phyloP scores from a whole-genome alignment of 2,329 filamentous ascomycete species.

The Neofusicoccum parvum region DNA sequence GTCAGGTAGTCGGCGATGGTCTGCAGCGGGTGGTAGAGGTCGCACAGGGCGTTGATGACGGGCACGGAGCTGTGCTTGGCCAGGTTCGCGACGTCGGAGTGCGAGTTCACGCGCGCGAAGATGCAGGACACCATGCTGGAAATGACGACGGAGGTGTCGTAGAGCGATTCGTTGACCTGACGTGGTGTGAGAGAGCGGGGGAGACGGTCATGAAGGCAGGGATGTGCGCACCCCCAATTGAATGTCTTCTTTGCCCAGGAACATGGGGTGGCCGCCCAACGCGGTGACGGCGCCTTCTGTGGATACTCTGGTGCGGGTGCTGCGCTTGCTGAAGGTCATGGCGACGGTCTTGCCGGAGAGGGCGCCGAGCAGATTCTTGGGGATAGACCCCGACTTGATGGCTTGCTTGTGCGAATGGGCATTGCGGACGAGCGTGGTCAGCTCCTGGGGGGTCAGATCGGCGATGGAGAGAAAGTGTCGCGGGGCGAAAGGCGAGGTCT shows the following conservation, averaged over 20 bases:
- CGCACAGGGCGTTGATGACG: slow-evolving; percentile 67
- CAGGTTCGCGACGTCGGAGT: slow-evolving; percentile 51
- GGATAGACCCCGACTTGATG: slow-evolving; percentile 70
- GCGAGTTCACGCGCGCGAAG: slow-evolving; percentile 55
- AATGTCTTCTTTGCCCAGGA: slow-evolving; percentile 92
- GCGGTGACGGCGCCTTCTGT: slow-evolving; percentile 88
- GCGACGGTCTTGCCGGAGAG: slow-evolving; percentile 81
- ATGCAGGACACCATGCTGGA: slow-evolving; percentile 66
- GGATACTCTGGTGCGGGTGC: slow-evolving; percentile 88
- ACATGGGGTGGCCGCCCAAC: slow-evolving; percentile 94
- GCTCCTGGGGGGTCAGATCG: slow-evolving; percentile 78
- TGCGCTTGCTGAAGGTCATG: slow-evolving; percentile 96
- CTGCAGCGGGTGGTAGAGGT: slow-evolving; percentile 91
- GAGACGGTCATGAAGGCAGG: not conserved
- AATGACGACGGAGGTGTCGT: slow-evolving; percentile 87
- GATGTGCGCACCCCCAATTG: slow-evolving; percentile 73
- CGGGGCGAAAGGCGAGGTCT: slow-evolving; percentile 62
- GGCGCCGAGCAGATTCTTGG: slow-evolving; percentile 60
- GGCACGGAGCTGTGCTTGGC: slow-evolving; percentile 52
- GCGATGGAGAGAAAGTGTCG: slow-evolving; percentile 91
- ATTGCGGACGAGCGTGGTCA: slow-evolving; percentile 81
- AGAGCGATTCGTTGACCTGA: slow-evolving; percentile 88
- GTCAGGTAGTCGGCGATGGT: slow-evolving; percentile 93
- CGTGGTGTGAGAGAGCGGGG: slow-evolving; percentile 21
- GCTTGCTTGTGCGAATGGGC: slow-evolving; percentile 74